Evolutionary conservation across 108 stramenopile species (phyloP).

Genomic region (Skeletonema costatum): DNA sequence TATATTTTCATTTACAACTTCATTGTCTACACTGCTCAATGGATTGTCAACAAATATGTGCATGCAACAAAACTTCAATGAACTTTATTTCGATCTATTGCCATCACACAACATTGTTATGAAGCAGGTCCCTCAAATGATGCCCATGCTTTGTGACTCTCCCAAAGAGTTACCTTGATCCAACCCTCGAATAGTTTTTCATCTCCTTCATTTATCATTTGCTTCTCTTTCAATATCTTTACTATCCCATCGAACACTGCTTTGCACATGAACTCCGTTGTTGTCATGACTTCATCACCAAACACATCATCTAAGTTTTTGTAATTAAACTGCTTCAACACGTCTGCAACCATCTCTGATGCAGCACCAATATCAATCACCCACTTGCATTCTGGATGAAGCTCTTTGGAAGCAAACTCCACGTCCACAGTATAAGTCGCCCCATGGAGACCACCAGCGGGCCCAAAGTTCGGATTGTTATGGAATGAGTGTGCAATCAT

Average conservation of each 20-base stretch:
- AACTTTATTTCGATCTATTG: no score
- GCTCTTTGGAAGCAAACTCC: conserved; percentile 66
- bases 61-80: background rate
- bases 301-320: conserved; percentile 93
- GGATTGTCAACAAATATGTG: background rate
- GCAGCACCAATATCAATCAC: conserved; percentile 94
- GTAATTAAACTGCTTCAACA: conserved; percentile 85
- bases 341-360: conserved; percentile 67
- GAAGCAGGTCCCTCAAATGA: conserved; percentile 67
- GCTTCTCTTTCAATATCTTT: conserved; percentile 43
- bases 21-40: background rate
- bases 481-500: conserved; percentile 96
- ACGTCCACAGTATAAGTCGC: conserved; percentile 96
- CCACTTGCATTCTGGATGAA: conserved; percentile 85
- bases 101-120: background rate
- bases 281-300: conserved; percentile 81
- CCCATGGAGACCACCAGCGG: conserved; percentile 92
- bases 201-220: conserved; percentile 4
- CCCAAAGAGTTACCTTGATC: conserved; percentile 90
- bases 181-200: conserved; percentile 62
- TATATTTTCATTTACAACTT: background rate
- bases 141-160: conserved; percentile 95
- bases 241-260: conserved; percentile 42
- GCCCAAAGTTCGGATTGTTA: conserved; percentile 82
- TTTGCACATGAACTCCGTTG: conserved; percentile 93